A percentile compares a stretch with the other conserved stretches of the same genome.
Conservation (phyloP, 2,329 filamentous ascomycete species). For the Phaeoacremonium minimum region DNA sequence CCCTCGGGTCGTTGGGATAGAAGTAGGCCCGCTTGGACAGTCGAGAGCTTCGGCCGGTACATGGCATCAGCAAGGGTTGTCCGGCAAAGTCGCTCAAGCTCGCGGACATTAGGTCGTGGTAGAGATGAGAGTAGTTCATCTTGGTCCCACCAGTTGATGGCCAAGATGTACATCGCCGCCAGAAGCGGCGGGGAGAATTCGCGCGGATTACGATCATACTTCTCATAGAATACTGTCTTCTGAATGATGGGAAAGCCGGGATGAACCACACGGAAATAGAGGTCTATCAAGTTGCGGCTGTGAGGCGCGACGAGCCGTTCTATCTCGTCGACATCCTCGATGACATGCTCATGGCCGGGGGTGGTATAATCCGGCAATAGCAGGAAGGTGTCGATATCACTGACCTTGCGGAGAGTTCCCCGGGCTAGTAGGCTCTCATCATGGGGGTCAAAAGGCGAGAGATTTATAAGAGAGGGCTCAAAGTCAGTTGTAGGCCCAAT, state of each 20-base stretch:
- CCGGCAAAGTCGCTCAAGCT: slow-evolving; percentile 27
- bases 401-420: slow-evolving; percentile 69
- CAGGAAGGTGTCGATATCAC: slow-evolving; percentile 73
- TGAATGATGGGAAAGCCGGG: slow-evolving; percentile 55
- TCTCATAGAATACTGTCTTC: slow-evolving; percentile 58
- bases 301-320: slow-evolving; percentile 60
- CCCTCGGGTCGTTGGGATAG: slow-evolving; percentile 44
- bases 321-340: slow-evolving; percentile 61
- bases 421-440: slow-evolving; percentile 73
- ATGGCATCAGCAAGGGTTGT: slow-evolving; percentile 42
- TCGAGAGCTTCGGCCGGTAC: slow-evolving; percentile 49
- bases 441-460: slow-evolving; percentile 75
- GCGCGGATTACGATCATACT: slow-evolving; percentile 51
- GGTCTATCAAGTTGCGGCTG: slow-evolving; percentile 57
- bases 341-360: slow-evolving; percentile 65
- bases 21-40: slow-evolving; percentile 49
- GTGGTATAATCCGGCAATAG: slow-evolving; percentile 73
- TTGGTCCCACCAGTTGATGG: slow-evolving; percentile 57
- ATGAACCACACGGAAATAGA: slow-evolving; percentile 63
- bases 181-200: slow-evolving; percentile 57
- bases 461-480: slow-evolving; percentile 76
- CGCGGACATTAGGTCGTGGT: slow-evolving; percentile 33
- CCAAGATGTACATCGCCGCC: slow-evolving; percentile 58
- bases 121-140: slow-evolving; percentile 44
- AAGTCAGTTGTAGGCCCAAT: slow-evolving; percentile 81